These are phyloP conservation scores for Leishmania lainsoni DNA, from an alignment of 208 protist species.

Conservation along the genomic window DNA sequence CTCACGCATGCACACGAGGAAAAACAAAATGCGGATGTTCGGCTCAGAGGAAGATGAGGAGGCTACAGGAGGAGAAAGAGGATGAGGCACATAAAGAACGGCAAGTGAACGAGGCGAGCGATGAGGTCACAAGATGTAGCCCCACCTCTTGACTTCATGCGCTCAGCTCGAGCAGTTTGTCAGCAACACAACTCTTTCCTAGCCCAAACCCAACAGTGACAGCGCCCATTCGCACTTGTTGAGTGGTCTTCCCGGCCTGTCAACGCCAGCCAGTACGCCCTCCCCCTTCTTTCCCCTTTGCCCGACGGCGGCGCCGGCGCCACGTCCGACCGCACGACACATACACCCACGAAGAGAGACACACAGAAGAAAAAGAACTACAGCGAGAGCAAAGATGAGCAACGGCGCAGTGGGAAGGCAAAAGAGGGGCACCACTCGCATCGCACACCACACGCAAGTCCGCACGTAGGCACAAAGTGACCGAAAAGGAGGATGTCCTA, in stretches of 20 bases:
- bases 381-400: neutral
- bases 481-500: neutral
- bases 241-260: neutral
- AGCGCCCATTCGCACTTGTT: neutral
- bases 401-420: too few species aligned
- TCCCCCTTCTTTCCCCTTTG: neutral
- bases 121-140: neutral
- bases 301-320: neutral
- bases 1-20: neutral
- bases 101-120: neutral
- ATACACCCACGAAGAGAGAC: neutral
- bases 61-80: neutral
- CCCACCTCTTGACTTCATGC: neutral
- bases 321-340: neutral
- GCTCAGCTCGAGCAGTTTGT: neutral
- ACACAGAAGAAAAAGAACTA: neutral
- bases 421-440: neutral
- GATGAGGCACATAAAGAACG: neutral
- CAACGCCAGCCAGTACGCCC: neutral
- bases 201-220: neutral
- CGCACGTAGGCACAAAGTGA: neutral
- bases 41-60: neutral
- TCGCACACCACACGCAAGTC: neutral
- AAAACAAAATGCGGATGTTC: neutral
- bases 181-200: neutral